Evolutionary conservation across 495 filamentous ascomycete species (phyloP).

Genomic region (Aspergillus biplanus): DNA sequence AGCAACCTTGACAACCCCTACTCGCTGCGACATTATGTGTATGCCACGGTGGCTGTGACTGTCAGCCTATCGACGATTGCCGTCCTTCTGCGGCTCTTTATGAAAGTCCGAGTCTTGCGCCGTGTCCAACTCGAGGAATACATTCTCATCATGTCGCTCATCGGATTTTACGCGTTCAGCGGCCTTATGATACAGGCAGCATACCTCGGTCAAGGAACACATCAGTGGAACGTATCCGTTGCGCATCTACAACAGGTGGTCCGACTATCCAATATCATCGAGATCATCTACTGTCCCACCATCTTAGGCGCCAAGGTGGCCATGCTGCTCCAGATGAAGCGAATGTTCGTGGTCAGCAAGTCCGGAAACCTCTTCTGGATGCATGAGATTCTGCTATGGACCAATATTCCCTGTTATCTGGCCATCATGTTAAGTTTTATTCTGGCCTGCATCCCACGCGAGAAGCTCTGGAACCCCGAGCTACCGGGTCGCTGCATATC

Average conservation of each 20-base stretch:
- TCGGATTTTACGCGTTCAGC: background rate
- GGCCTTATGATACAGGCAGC: background rate
- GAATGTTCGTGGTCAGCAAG: background rate
- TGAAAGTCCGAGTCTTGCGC: background rate
- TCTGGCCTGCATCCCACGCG: background rate
- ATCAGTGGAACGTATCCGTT: background rate
- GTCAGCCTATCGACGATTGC: background rate
- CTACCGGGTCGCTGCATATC: background rate
- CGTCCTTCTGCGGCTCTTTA: background rate
- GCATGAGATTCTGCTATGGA: slow-evolving; percentile 2
- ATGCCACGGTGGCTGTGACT: background rate
- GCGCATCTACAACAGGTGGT: background rate
- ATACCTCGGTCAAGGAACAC: background rate
- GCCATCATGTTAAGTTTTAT: slow-evolving; percentile 6
- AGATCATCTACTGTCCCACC: slow-evolving; percentile 8
- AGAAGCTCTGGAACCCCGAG: slow-evolving; percentile 5
- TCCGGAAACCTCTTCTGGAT: background rate
- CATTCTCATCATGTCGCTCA: background rate
- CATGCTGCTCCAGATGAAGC: slow-evolving; percentile 6
- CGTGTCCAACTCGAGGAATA: background rate
- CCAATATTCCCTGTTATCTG: slow-evolving; percentile 6
- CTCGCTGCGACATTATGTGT: slow-evolving; percentile 1
- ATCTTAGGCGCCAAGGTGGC: slow-evolving; percentile 7
- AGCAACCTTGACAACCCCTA: slow-evolving; percentile 8
- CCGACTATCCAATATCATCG: background rate